A percentile compares a stretch with the other conserved stretches of the same genome.
These are phyloP conservation scores for Pichia occidentalis DNA, from an alignment of 805 yeast species.

Conservation along the genomic window DNA sequence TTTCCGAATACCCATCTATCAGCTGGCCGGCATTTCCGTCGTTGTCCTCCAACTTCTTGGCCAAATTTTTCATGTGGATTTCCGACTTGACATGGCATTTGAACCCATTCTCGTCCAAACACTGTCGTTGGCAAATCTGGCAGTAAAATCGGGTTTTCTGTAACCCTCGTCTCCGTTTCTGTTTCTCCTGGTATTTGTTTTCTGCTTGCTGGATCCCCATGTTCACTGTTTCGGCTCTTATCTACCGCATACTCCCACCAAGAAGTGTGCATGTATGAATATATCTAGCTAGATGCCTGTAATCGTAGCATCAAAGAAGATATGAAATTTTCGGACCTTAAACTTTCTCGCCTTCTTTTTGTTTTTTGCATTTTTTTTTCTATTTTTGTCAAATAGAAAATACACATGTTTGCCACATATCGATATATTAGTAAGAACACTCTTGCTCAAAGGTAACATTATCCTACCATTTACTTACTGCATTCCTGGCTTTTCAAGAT, in stretches of 20 bases:
- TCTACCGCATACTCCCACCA: too few species aligned
- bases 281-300: too few species aligned
- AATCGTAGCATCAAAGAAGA: too few species aligned
- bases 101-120: conserved; percentile 94
- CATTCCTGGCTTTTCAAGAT: too few species aligned
- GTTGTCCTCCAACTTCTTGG: conserved; percentile 37
- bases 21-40: conserved; percentile 25
- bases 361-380: neutral
- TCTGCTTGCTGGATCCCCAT: conserved; percentile 9
- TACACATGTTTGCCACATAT: neutral
- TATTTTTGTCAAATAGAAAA: neutral
- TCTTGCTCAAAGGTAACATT: too few species aligned
- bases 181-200: conserved; percentile 35
- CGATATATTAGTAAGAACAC: too few species aligned
- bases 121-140: conserved; percentile 86
- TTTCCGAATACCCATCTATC: conserved; percentile 51
- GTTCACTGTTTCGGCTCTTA: too few species aligned
- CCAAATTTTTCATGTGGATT: conserved; percentile 58
- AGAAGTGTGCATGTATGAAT: too few species aligned
- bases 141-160: conserved; percentile 86
- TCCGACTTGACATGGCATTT: conserved; percentile 84
- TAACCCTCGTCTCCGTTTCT: conserved; percentile 72
- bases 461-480: too few species aligned
- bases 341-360: too few species aligned
- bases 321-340: too few species aligned